Evolutionary conservation across 73 alveolate genomes (phyloP), one percentile per base, ranked within the genome.

Genomic region (Urostyla sp.): DNA sequence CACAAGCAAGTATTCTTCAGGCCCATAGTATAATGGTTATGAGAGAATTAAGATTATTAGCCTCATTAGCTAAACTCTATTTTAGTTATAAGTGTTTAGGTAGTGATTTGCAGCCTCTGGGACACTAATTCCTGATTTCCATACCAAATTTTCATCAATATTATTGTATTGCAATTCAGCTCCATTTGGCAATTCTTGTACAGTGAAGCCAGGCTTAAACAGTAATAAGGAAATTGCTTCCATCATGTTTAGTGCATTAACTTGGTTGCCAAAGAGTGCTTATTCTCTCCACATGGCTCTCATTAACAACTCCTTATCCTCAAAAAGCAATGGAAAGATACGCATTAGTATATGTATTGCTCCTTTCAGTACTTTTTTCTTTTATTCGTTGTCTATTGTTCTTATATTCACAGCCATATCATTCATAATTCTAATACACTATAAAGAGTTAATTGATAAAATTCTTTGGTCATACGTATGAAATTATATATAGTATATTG

Each of bases 201-300:
- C 61, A 1, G 92, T 18, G 66, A 84, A 84, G 18, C 92, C 92
- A 21, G 87, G 88, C 46, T 84, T 84, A 35, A 84, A 84, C 21
- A 84, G 69, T 38, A 84, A 28, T 1, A 84, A 57, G 0, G 84
- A 34, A 0, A 84, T 43, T 15, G 80, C 52, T 20, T 84, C 92
- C 79, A 76, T 72, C 73, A 84, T 67, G 28, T 57, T 72, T 15
- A 83, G 23, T 4, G 87, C 91, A 32, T 66, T 66, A 11, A 73
- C 36, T 49, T 73, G 46, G 20, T 48, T 50, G 0, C 55, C 61
- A 38, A 73, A 73, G 24, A 73, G 45, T 5, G 85, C 85, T 73
- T 73, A 35, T 35, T 73, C 85, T 51, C 85, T 73, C 85, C 85
- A 73, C 85, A 73, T 73, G 73, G 53, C 15, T 27, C 85, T 49